Evolutionary conservation across 1,284 basidiomycete species (phyloP).

Genomic region (Sanguinoderma infundibulare): DNA sequence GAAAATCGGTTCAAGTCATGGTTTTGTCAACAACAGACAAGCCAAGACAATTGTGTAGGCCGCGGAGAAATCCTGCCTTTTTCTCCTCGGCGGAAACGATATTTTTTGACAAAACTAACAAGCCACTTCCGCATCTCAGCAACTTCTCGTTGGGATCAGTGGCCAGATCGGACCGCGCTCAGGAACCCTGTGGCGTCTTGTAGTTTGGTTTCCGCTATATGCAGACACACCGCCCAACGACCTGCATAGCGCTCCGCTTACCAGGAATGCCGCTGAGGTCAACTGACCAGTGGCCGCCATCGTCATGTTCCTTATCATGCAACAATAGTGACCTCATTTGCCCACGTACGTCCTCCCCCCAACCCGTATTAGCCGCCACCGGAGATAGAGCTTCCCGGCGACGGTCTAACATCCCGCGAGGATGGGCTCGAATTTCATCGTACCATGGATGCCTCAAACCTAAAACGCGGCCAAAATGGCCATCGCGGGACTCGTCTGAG

Average conservation of each 20-base stretch:
- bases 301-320: background rate
- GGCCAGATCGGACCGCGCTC: background rate
- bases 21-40: too few relatives aligned
- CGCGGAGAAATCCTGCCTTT: too few relatives aligned
- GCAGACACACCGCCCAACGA: background rate
- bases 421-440: background rate
- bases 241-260: slow-evolving; percentile 3
- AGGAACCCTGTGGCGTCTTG: background rate
- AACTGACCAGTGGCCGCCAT: background rate
- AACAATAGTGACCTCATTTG: background rate
- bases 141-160: too few relatives aligned
- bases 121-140: too few relatives aligned
- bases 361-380: background rate
- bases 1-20: too few relatives aligned
- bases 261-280: slow-evolving; percentile 2
- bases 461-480: too few relatives aligned
- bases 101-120: too few relatives aligned
- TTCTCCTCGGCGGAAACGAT: too few relatives aligned
- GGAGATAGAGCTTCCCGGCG: background rate
- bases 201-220: background rate
- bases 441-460: background rate
- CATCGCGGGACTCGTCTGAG: too few relatives aligned
- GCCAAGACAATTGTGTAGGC: too few relatives aligned
- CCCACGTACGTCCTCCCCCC: background rate
- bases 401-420: background rate